A percentile compares a stretch with the other conserved stretches of the same genome.
Conservation (phyloP, 208 protist species). For the Wallacemonas collosoma region DNA sequence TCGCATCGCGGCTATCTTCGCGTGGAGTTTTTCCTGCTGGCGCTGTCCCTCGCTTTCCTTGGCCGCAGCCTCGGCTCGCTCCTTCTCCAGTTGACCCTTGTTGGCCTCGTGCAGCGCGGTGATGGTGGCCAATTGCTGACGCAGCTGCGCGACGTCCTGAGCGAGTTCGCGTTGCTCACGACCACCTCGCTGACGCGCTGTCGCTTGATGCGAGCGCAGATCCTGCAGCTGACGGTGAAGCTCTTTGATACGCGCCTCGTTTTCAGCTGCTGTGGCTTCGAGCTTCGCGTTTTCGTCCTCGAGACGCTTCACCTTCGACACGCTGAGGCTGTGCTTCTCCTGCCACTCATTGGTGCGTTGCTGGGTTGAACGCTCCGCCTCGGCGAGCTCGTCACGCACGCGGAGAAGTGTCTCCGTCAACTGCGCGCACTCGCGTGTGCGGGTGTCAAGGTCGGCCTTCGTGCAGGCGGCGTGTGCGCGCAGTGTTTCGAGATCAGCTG, state of each 20-base stretch:
- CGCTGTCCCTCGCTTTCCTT: slow-evolving; percentile 14
- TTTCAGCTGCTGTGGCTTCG: slow-evolving; percentile 19
- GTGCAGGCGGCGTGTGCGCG: background rate
- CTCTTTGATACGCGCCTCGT: slow-evolving; percentile 22
- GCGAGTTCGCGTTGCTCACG: slow-evolving; percentile 17
- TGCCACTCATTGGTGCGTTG: slow-evolving; percentile 1
- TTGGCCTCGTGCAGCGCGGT: slow-evolving; percentile 27
- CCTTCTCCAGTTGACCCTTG: slow-evolving; percentile 28
- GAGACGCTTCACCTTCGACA: slow-evolving; percentile 29
- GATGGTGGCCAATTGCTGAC: slow-evolving; percentile 15
- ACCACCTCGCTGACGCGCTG: slow-evolving; percentile 28
- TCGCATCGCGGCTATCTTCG: slow-evolving; percentile 9
- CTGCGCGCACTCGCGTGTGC: background rate
- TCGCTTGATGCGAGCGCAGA: slow-evolving; percentile 22
- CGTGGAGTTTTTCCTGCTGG: slow-evolving; percentile 17
- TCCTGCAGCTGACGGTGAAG: slow-evolving; percentile 37
- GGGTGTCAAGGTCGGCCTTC: slow-evolving; percentile 9
- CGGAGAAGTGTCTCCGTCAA: background rate
- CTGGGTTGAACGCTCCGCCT: background rate
- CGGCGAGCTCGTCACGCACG: background rate
- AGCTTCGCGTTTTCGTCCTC: slow-evolving; percentile 22
- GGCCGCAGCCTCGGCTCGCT: slow-evolving; percentile 25
- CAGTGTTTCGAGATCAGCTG: slow-evolving; percentile 4
- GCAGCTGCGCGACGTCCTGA: slow-evolving; percentile 15
- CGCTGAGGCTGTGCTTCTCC: slow-evolving; percentile 1